Percentiles rank a stretch among this genome's conserved stretches.
Evolutionary conservation across 1,139 yeast species (phyloP).

Genomic region (Geotrichum aggregatum): DNA sequence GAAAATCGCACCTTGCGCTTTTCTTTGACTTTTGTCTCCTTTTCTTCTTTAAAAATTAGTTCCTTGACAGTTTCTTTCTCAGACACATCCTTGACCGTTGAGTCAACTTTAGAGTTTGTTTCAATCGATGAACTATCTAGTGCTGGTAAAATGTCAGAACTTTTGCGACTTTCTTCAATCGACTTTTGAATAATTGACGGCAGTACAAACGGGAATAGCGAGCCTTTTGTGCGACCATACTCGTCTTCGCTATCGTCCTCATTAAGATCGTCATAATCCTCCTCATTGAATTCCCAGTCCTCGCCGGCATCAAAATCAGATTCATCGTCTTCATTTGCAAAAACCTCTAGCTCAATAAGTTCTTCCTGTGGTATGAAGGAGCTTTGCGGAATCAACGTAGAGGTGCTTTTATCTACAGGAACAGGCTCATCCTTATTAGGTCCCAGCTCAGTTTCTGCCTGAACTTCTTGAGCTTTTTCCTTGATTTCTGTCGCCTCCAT

Average conservation of each 20-base stretch:
- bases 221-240: conserved; percentile 41
- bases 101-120: neutral
- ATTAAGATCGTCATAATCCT: conserved; percentile 38
- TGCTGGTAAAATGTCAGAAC: neutral
- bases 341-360: conserved; percentile 47
- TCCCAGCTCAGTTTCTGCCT: neutral
- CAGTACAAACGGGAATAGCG: conserved; percentile 33
- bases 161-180: conserved; percentile 15
- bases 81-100: neutral
- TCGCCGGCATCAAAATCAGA: conserved; percentile 44
- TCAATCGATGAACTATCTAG: neutral
- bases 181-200: conserved; percentile 16
- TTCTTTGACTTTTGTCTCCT: conserved; percentile 7
- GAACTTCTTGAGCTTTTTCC: neutral
- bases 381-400: neutral
- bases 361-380: conserved; percentile 34
- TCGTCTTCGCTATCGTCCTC: conserved; percentile 41
- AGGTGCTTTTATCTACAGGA: neutral
- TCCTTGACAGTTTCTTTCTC: neutral
- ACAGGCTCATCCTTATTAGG: too few relatives aligned
- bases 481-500: too few relatives aligned
- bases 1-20: conserved; percentile 35
- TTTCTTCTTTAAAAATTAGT: neutral
- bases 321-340: conserved; percentile 53
- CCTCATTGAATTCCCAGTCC: conserved; percentile 37